These are phyloP conservation scores for Stentor roeselii DNA, from an alignment of 73 alveolate species.

Conservation along the genomic window DNA sequence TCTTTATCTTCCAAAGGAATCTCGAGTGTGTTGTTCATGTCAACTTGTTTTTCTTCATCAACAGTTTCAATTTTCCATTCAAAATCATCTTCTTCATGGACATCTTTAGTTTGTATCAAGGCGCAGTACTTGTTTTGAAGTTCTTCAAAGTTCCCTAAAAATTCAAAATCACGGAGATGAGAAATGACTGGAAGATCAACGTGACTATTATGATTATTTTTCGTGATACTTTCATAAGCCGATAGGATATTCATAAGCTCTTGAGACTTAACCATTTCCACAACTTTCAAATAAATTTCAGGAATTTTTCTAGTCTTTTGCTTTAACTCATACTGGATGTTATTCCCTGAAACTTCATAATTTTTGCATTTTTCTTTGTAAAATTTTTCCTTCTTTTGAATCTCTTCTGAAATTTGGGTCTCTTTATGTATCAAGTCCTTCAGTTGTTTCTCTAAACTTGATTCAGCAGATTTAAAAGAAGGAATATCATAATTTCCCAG, in stretches of 20 bases:
- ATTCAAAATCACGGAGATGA: not conserved
- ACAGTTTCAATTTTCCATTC: slow-evolving; percentile 5
- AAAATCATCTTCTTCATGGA: not conserved
- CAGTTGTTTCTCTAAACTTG: not conserved
- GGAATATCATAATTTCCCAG: slow-evolving; percentile 18
- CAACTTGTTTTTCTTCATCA: slow-evolving; percentile 1
- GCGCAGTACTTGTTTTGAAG: not conserved
- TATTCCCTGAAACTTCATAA: not conserved
- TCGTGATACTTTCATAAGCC: not conserved
- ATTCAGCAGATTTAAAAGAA: not conserved
- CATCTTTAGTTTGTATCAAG: not conserved
- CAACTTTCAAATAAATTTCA: not conserved
- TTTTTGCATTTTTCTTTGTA: slow-evolving; percentile 12
- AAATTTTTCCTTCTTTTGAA: not conserved
- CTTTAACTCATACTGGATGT: not conserved
- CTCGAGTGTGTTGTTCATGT: not conserved
- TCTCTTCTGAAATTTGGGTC: not conserved
- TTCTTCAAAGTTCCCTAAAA: not conserved
- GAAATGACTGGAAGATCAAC: not conserved
- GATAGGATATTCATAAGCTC: not conserved
- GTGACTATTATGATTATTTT: not conserved
- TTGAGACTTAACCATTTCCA: not conserved
- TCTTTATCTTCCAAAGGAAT: not conserved
- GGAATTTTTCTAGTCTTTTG: slow-evolving; percentile 10
- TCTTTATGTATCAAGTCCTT: not conserved